Percentiles rank a stretch among this genome's conserved stretches.
Evolutionary conservation across 2,329 filamentous ascomycete species (phyloP).

Genomic region (Waltergamsia citrina): DNA sequence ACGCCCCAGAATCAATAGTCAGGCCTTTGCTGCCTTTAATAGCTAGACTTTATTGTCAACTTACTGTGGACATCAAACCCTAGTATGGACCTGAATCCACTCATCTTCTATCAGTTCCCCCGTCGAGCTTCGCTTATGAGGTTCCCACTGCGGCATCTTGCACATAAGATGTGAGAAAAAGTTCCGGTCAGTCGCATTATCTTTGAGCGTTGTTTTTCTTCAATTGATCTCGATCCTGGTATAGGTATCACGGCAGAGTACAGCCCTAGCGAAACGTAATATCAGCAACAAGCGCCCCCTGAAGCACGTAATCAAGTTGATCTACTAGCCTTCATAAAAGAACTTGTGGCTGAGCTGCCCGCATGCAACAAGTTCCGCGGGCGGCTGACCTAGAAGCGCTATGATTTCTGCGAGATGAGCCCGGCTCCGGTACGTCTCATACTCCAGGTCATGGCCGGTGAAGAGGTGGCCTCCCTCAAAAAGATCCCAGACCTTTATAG

Average conservation of each 20-base stretch:
- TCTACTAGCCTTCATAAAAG: conserved; percentile 22
- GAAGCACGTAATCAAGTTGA: background rate
- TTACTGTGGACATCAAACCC: too few relatives aligned
- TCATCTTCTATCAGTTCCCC: conserved; percentile 17
- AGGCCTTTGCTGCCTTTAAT: too few relatives aligned
- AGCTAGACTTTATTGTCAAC: too few relatives aligned
- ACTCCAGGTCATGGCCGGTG: conserved; percentile 24
- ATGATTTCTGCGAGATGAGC: conserved; percentile 39
- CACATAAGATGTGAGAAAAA: conserved; percentile 20
- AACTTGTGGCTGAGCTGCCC: conserved; percentile 22
- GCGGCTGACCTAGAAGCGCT: conserved; percentile 30
- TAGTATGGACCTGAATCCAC: too few relatives aligned
- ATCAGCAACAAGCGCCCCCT: background rate
- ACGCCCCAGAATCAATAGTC: too few relatives aligned
- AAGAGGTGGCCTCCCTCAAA: conserved; percentile 36
- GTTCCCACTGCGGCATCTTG: conserved; percentile 27
- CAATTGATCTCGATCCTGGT: too few relatives aligned
- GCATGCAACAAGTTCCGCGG: conserved; percentile 19
- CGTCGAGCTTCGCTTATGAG: conserved; percentile 16
- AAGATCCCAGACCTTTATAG: conserved; percentile 34
- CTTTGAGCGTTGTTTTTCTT: background rate
- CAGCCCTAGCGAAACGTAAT: background rate
- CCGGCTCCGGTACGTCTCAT: conserved; percentile 27
- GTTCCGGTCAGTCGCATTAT: conserved; percentile 12
- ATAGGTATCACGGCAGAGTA: background rate